Conservation (phyloP, 768 basidiomycete genomes). For the Panaeolus cyanescens region DNA sequence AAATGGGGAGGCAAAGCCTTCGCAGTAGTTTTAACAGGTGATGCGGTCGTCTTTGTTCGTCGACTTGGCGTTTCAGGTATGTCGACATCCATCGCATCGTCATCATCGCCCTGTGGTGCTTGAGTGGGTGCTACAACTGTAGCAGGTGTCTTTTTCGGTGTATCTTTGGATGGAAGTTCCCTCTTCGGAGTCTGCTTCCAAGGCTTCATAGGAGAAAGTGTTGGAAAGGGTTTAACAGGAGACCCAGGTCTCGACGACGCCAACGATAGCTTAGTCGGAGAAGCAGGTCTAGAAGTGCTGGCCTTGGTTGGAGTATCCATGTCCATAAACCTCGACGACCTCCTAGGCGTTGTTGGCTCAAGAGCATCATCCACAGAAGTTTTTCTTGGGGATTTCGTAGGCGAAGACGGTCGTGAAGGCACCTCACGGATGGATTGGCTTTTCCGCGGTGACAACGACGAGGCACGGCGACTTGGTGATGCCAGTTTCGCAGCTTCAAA, state of each 20-base stretch:
- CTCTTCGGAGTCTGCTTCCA: constrained; percentile 24
- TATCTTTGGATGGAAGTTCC: constrained; percentile 36
- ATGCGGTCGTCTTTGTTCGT: constrained; percentile 31
- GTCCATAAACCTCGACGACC: not conserved
- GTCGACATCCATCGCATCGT: constrained; percentile 26
- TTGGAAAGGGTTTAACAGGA: constrained; percentile 17
- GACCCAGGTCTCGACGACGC: constrained; percentile 16
- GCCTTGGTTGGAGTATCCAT: not conserved
- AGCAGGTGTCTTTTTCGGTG: constrained; percentile 37
- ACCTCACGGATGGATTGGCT: not conserved
- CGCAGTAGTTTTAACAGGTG: constrained; percentile 14
- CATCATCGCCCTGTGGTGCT: not conserved
- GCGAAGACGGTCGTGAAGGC: not conserved
- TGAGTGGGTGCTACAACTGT: constrained; percentile 12
- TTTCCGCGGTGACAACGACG: constrained; percentile 15
- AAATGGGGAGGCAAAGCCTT: constrained; percentile 2
- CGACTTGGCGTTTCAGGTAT: constrained; percentile 44
- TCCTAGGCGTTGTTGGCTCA: not conserved
- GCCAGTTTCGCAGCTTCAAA: constrained; percentile 3
- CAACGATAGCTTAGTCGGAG: constrained; percentile 18
- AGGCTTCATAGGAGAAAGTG: constrained; percentile 5
- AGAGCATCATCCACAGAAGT: not conserved
- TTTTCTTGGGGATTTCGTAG: constrained; percentile 8
- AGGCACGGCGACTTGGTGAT: constrained; percentile 1
- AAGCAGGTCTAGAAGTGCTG: not conserved